Evolutionary conservation across 129 eudicot genomes (phyloP), one percentile per base, ranked within the genome.

Genomic region (Flaveria trinervia): DNA sequence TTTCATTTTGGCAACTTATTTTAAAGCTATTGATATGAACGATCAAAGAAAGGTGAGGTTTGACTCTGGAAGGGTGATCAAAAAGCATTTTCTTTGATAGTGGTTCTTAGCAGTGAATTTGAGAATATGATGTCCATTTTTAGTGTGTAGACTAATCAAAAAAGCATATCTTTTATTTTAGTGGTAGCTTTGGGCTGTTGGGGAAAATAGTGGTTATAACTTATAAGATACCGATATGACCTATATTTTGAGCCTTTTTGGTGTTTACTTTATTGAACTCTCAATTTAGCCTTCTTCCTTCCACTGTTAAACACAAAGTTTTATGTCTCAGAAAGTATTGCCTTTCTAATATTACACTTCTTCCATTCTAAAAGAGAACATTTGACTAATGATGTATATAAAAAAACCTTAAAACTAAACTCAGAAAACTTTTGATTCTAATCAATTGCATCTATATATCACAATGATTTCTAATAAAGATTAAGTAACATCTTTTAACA

Each of bases 101-200:
- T 28, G 43, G 43, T 25, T 26, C 44, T 62, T 62, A 26, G 44
- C 11, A 12, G 41, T 62, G 44, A 62, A 62, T 15, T 62, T 62
- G 18, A 28, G 9, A 4, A 49, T 70, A 13, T 71, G 26, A 50
- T 50, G 75, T 60, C 74, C 74, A 46, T 70, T 49, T 48, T 70
- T 49, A 48, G 60, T 48, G 74, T 20, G 45, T 22, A 70, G 15
- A 70, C 60, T 70, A 16, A 44, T 70, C 43, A 60, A 9, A 23
- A 30, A 60, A 30, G 48, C 75, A 26, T 50, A 50, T 71, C 75
- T 15, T n/a, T 66, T 14, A 17, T 67, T 22, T 62, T 62, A 62
- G 68, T 62, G 68, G 45, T 30, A 26, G 44, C 68, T 62, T 62
- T 62, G 44, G 68, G 68, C 12, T 62, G 68, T 28, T 62, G 43